Percentiles rank a stretch among this genome's conserved stretches.
Conservation (phyloP, 169 alveolate genomes). For the Plasmodium knowlesi region DNA sequence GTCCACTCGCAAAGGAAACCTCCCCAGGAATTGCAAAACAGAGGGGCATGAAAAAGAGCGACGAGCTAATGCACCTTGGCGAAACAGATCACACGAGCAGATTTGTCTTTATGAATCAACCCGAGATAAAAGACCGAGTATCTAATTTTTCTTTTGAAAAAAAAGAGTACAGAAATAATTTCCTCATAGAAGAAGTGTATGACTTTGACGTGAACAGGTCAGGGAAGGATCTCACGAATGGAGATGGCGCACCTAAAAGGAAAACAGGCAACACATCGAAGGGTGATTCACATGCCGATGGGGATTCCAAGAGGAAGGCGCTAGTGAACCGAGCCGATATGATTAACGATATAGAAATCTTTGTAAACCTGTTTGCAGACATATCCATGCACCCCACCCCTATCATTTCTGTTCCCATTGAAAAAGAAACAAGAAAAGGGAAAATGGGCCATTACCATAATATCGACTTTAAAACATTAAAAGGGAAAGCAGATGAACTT, state of each 20-base stretch:
- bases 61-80: constrained; percentile 19
- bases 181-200: constrained; percentile 55
- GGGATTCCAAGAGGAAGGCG: neutral
- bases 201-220: constrained; percentile 22
- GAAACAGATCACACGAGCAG: constrained; percentile 12
- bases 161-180: constrained; percentile 25
- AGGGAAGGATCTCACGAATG: neutral
- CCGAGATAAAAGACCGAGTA: neutral
- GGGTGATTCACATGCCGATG: neutral
- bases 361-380: neutral
- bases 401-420: constrained; percentile 16
- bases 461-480: neutral
- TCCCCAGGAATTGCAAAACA: neutral
- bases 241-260: neutral
- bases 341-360: neutral
- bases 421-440: constrained; percentile 5
- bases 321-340: neutral
- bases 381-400: neutral
- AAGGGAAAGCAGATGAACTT: constrained; percentile 28
- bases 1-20: neutral
- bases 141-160: constrained; percentile 24
- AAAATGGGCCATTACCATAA: neutral
- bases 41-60: constrained; percentile 3
- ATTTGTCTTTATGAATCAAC: constrained; percentile 16
- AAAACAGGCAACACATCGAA: neutral